Conservation (phyloP, 2,329 filamentous ascomycete genomes). For the Conoideocrella luteorostrata region DNA sequence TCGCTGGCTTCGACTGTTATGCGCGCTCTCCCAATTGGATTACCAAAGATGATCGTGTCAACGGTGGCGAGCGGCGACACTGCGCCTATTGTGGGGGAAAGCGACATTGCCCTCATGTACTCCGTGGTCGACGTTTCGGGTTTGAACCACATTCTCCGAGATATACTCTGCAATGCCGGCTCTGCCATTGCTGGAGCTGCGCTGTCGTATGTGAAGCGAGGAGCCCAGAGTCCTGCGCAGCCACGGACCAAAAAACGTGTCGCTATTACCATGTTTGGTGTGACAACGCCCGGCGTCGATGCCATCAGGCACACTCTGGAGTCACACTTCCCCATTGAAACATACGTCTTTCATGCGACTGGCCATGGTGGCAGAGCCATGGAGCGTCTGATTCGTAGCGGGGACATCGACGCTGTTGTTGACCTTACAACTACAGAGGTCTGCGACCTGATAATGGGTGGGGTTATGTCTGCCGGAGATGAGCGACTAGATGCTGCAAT, state of each 20-base stretch:
- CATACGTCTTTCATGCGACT: conserved; percentile 64
- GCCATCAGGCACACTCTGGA: conserved; percentile 45
- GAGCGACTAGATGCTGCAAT: conserved; percentile 51
- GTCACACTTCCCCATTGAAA: conserved; percentile 40
- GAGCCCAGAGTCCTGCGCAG: neutral
- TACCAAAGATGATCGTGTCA: conserved; percentile 65
- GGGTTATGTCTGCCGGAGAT: conserved; percentile 54
- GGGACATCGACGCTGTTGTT: conserved; percentile 56
- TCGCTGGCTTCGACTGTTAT: conserved; percentile 55
- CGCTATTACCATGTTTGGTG: conserved; percentile 68
- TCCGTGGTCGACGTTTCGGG: conserved; percentile 66
- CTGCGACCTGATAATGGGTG: conserved; percentile 56
- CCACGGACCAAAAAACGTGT: conserved; percentile 37
- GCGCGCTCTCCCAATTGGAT: conserved; percentile 55
- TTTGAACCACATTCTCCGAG: conserved; percentile 50
- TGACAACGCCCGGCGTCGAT: conserved; percentile 62
- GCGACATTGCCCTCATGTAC: conserved; percentile 65
- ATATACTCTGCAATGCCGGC: conserved; percentile 56
- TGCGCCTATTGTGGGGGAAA: conserved; percentile 57
- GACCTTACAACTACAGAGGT: conserved; percentile 69
- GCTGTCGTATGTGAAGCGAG: conserved; percentile 27
- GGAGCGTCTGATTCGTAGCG: conserved; percentile 55
- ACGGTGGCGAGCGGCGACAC: conserved; percentile 64
- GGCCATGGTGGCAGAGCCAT: conserved; percentile 62
- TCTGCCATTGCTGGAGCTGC: conserved; percentile 56